A percentile compares a stretch with the other conserved stretches of the same genome.
Evolutionary conservation across 1,139 yeast species (phyloP).

Genomic region (Yamadazyma membranifaciens): DNA sequence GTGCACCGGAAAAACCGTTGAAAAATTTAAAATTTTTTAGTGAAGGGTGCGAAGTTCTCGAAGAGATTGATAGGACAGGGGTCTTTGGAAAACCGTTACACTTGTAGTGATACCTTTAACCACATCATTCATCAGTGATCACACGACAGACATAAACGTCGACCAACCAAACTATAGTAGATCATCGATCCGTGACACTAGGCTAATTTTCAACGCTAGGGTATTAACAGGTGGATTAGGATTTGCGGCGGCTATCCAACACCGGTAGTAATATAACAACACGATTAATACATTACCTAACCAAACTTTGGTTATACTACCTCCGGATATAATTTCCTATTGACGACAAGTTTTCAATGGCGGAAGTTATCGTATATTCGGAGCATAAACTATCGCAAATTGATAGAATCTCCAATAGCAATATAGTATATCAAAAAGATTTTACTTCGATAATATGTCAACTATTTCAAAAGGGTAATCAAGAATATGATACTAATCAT

Average conservation of each 20-base stretch:
- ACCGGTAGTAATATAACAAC: too few species aligned
- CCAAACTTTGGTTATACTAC: too few species aligned
- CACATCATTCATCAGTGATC: background rate
- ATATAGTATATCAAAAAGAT: background rate
- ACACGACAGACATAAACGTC: too few species aligned
- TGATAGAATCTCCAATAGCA: background rate
- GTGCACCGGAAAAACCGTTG: constrained; percentile 6
- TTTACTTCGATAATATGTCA: constrained; percentile 18
- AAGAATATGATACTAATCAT: constrained; percentile 33
- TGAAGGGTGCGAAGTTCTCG: constrained; percentile 5
- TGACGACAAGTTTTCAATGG: constrained; percentile 4
- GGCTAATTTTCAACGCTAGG: too few species aligned
- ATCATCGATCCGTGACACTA: too few species aligned
- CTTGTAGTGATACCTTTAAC: background rate
- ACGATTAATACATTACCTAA: too few species aligned
- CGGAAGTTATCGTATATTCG: constrained; percentile 9
- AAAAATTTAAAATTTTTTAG: constrained; percentile 7
- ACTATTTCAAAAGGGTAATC: constrained; percentile 35
- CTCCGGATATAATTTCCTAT: too few species aligned
- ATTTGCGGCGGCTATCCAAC: too few species aligned
- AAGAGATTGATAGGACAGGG: constrained; percentile 3
- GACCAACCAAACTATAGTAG: too few species aligned
- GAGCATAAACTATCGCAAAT: background rate
- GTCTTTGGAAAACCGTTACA: background rate
- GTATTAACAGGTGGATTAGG: too few species aligned